Conservation (phyloP, 1,139 yeast species). For the Pichia sp. region DNA sequence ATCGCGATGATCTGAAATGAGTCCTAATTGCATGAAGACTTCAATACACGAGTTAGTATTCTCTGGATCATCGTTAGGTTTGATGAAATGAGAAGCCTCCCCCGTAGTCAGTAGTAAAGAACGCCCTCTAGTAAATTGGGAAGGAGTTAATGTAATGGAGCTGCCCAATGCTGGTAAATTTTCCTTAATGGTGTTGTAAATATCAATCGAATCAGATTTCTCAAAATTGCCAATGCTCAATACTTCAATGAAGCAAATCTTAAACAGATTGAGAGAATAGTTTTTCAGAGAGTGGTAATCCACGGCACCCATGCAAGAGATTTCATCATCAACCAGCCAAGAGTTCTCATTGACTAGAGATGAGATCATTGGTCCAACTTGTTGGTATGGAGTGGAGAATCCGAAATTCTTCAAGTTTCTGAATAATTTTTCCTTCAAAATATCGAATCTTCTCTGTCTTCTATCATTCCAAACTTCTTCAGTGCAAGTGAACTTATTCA, state of each 20-base stretch:
- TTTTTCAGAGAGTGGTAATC: conserved; percentile 42
- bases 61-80: conserved; percentile 50
- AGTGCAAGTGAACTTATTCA: conserved; percentile 45
- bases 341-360: conserved; percentile 63
- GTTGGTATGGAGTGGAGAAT: conserved; percentile 69
- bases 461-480: conserved; percentile 22
- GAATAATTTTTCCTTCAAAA: conserved; percentile 54
- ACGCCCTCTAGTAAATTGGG: conserved; percentile 40
- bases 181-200: conserved; percentile 10
- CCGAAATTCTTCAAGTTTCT: conserved; percentile 66
- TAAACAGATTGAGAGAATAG: conserved; percentile 41
- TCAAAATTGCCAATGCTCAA: conserved; percentile 75
- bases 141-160: conserved; percentile 21
- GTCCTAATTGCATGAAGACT: conserved; percentile 64
- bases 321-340: conserved; percentile 58
- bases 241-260: conserved; percentile 55
- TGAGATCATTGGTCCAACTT: conserved; percentile 57
- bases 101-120: conserved; percentile 42
- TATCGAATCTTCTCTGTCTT: conserved; percentile 47
- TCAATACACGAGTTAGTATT: conserved; percentile 85
- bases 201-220: conserved; percentile 43
- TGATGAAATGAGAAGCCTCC: conserved; percentile 42
- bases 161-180: conserved; percentile 14
- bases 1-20: conserved; percentile 30
- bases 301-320: conserved; percentile 42